Evolutionary conservation across 2,329 filamentous ascomycete species (phyloP), one percentile per base, ranked within the genome.

Genomic region (Pseudocercospora crystallina): DNA sequence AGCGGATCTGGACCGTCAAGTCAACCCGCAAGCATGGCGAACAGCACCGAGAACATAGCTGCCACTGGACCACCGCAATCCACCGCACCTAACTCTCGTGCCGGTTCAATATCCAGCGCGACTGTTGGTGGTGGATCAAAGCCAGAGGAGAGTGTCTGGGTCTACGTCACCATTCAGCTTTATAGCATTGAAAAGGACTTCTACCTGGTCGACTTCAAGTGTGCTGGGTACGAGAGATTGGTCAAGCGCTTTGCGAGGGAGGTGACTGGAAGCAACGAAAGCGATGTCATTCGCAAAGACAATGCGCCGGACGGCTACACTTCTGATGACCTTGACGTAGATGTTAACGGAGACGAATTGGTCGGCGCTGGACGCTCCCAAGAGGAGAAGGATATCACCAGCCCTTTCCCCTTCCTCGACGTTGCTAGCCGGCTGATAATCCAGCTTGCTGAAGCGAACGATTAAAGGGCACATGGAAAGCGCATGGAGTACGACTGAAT

Each of bases 151-250:
- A 87, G 87, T 48, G 84, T 95, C n/a, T 92, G 88, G 67, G 87
- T 97, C 65, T 94, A 96, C 67, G 84, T 99, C 68, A 91, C 95
- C 59, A 96, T 99, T 57, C 94, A 96, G 69, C 85, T 96, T 44
- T 96, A 96, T 71, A 87, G 90, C 66, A 90, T 97, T 76, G 92
- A 97, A 69, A 84, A 85, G 51, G 87, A 89, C 48, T 92, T 94
- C 59, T 97, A 92, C 71, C 85, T 99, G 56, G 94, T 99, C 42
- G 94, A 99, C 70, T 99, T 99, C 78, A 97, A 96, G 69, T 97
- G 92, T 69, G 91, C 94, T 11, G 94, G 94, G 14, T 99, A 99
- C 72, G 94, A 99, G 74, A 89, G 94, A 48, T 86, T 92, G 42
- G 83, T 86, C 2, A 63, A 65, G 8, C 69, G 71, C 5, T 66